phyloP scores from a whole-genome alignment of 345 rosid species.

The Syzygium grande region DNA sequence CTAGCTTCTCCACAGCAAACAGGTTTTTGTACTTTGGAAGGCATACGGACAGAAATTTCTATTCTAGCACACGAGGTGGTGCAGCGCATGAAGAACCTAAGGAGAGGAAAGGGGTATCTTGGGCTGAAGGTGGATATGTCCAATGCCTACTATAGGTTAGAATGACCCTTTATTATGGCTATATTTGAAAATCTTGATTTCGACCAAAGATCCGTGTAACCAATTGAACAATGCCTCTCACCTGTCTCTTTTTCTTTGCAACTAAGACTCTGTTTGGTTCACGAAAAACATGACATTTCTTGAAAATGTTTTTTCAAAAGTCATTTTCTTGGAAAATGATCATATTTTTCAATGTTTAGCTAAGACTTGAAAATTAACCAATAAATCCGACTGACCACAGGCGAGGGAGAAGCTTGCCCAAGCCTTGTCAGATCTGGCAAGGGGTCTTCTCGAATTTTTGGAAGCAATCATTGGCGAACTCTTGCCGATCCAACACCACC shows the following conservation, averaged over 20 bases:
- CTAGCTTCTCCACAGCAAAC: neutral
- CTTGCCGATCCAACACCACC: too few species aligned
- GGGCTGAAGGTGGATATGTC: neutral
- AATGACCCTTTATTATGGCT: neutral
- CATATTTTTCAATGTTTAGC: too few species aligned
- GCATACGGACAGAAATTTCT: neutral
- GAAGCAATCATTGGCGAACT: too few species aligned
- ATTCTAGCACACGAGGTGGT: neutral
- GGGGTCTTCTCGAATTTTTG: too few species aligned
- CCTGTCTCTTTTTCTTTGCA: neutral
- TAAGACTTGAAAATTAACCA: too few species aligned
- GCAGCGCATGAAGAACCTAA: neutral
- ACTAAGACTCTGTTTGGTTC: neutral
- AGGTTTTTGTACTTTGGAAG: neutral
- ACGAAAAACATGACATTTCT: too few species aligned
- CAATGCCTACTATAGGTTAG: neutral
- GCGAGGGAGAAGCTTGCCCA: too few species aligned
- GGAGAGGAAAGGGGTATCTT: neutral
- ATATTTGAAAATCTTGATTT: neutral
- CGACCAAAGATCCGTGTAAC: neutral
- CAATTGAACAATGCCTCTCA: neutral
- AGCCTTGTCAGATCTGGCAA: too few species aligned
- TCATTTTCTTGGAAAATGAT: too few species aligned
- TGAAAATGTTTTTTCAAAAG: too few species aligned
- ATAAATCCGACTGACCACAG: too few species aligned